Evolutionary conservation across 768 basidiomycete species (phyloP).

Genomic region (Amanita pallidorosea): DNA sequence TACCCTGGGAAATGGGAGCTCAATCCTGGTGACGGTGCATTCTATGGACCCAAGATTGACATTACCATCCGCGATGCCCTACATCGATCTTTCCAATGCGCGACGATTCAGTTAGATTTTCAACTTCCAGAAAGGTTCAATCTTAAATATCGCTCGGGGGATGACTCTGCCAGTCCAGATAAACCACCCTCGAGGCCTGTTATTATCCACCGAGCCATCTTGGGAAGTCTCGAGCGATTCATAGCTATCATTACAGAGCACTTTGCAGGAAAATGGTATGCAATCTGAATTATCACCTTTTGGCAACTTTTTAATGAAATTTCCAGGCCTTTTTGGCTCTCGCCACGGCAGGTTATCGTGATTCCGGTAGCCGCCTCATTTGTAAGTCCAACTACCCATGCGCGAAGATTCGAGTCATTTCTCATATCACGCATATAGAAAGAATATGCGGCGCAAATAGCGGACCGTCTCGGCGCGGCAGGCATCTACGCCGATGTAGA

Average conservation of each 20-base stretch:
- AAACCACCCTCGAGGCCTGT: constrained; percentile 69
- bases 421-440: constrained; percentile 36
- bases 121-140: constrained; percentile 96
- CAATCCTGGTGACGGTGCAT: constrained; percentile 95
- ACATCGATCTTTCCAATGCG: constrained; percentile 91
- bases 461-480: constrained; percentile 48
- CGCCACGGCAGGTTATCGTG: constrained; percentile 90
- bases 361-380: constrained; percentile 88
- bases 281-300: constrained; percentile 6
- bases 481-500: constrained; percentile 91
- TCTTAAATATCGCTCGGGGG: constrained; percentile 78
- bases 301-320: background rate
- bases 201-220: constrained; percentile 95
- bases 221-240: constrained; percentile 91
- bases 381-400: constrained; percentile 35
- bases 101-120: constrained; percentile 98
- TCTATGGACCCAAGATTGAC: constrained; percentile 99
- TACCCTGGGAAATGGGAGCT: constrained; percentile 87
- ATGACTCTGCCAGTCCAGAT: constrained; percentile 49
- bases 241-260: constrained; percentile 97
- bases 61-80: constrained; percentile 93
- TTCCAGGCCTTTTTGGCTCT: constrained; percentile 93
- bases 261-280: constrained; percentile 93
- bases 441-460: constrained; percentile 82
- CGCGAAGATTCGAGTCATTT: constrained; percentile 8